Percentiles rank a stretch among this genome's conserved stretches.
Evolutionary conservation across 306 rosid species (phyloP).

Genomic region (Cicer pinnatifidum): DNA sequence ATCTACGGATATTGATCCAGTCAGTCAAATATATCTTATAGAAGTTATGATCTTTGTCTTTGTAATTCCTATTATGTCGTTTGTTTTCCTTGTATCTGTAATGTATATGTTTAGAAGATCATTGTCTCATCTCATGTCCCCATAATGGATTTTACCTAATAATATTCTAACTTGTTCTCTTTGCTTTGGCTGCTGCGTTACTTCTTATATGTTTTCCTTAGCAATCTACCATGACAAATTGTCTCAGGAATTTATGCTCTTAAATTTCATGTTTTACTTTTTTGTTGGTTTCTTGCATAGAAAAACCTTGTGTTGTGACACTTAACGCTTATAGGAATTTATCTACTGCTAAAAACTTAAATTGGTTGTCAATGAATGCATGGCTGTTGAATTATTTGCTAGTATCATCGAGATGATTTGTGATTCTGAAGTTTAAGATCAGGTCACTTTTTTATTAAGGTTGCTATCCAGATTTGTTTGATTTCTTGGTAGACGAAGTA

Average conservation of each 20-base stretch:
- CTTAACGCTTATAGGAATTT: slow-evolving; percentile 11
- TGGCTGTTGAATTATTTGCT: neutral
- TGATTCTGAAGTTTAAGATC: slow-evolving; percentile 28
- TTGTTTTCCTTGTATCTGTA: slow-evolving; percentile 24
- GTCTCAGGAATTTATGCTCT: neutral
- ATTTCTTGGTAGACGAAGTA: neutral
- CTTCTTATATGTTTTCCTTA: neutral
- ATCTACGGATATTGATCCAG: slow-evolving; percentile 33
- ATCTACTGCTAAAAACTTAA: slow-evolving; percentile 3
- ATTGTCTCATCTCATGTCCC: neutral
- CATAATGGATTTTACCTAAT: slow-evolving; percentile 25
- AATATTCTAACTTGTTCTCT: slow-evolving; percentile 19
- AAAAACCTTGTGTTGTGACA: neutral
- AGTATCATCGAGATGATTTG: slow-evolving; percentile 7
- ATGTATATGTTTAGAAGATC: slow-evolving; percentile 27
- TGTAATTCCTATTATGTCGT: slow-evolving; percentile 40
- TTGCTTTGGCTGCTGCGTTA: slow-evolving; percentile 25
- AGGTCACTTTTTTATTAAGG: slow-evolving; percentile 22
- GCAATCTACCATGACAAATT: slow-evolving; percentile 14
- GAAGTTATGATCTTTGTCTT: slow-evolving; percentile 37
- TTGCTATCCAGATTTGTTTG: slow-evolving; percentile 8
- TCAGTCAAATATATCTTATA: slow-evolving; percentile 30
- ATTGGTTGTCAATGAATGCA: slow-evolving; percentile 2
- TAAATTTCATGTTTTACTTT: neutral
- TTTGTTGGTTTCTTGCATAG: neutral